Evolutionary conservation across 208 protist species (phyloP), one percentile per base, ranked within the genome.

Genomic region (Ichthyophonus hoferi): DNA sequence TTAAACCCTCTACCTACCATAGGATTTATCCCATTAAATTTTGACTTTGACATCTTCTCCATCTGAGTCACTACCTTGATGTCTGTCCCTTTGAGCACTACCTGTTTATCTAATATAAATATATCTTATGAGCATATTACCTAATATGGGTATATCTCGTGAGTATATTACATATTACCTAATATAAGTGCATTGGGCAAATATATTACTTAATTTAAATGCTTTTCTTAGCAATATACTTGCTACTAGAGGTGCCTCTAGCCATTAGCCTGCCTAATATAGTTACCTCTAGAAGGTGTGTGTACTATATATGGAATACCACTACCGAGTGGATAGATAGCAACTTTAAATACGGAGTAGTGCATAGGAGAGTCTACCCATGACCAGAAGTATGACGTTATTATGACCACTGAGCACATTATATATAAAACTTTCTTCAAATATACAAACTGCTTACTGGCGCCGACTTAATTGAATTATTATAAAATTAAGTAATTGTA

Each of bases 21-120:
- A 24, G 94, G 94, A 92, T 95, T 93, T 1, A 96, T 90, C 83
- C 95, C 95, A 88, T 96, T 96, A 58, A 92, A 94, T 88, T 96
- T 96, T 14, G 87, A 93, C 89, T 97, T 97, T 37, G 91, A 94
- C 96, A 96, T 96, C 87, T 96, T 96, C 90, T 96, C 95, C 42
- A 86, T 81, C 33, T 81, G 24, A 17, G 35, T 81, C 31, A 35
- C 77, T 39, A 42, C 81, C 7, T 3, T 7, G 14, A 31, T 85
- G 81, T 85, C 24, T 58, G 39, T 85, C 7, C 81, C 24, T 24
- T 7, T 38, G 0, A 85, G 38, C 39, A 85, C 39, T 58, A 38
- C 77, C 31, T 81, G 43, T 67, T 67, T 67, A 24, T 67, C 24
- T 67, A 67, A 3, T 3, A 3, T 67, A 24, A 24, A 3, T 67